Evolutionary conservation across 805 yeast genomes (phyloP), one percentile per base, ranked within the genome.

Genomic region (Cyberlindnera samutprakarnensis): DNA sequence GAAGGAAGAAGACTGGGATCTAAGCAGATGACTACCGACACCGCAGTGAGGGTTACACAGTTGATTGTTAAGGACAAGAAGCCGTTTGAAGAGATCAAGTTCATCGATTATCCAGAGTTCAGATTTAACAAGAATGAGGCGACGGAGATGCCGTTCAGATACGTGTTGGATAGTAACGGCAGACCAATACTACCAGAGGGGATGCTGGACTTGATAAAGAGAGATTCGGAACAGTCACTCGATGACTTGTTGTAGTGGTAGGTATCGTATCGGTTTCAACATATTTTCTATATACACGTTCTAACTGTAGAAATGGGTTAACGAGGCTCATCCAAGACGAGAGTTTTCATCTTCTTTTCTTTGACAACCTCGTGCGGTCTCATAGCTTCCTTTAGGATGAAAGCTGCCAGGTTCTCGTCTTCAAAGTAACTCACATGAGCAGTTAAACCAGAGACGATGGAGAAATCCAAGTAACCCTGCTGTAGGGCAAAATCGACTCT

Each of bases 141-240:
- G 4, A 87, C 96, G 0, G 96, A 90, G 53, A 90, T 90, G 98
- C 98, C 98, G 3, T 90, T 90, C 62, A 70, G 98, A 52, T 90
- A 90, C 49, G 80, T 90, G 13, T 59, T 78, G 37, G 83, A 82
- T 45, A 54, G 49, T 1, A 45, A 68, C 1, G 75, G 73, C 4
- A 68, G 72, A 39, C 97, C 98, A 2, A 82, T 92, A 9, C 64
- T 90, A 50, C 98, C 98, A 1, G 70, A 72, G 35, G 97, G 97
- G 0, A 90, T 90, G 97, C 61, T 85, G 35, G 78, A 78, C 20
- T 68, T 90, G 53, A 90, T 90, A 49, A 78, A 79, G 51, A 72
- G 72, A 42, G 98, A 90, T 49, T 77, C 94, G 3, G 88, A 84
- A 42, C 87, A 86, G 58, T 72, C 79, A 21, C 66, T 84, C 20